phyloP scores from a whole-genome alignment of 2,329 filamentous ascomycete genomes.

The Tolypocladium ovalisporum region DNA sequence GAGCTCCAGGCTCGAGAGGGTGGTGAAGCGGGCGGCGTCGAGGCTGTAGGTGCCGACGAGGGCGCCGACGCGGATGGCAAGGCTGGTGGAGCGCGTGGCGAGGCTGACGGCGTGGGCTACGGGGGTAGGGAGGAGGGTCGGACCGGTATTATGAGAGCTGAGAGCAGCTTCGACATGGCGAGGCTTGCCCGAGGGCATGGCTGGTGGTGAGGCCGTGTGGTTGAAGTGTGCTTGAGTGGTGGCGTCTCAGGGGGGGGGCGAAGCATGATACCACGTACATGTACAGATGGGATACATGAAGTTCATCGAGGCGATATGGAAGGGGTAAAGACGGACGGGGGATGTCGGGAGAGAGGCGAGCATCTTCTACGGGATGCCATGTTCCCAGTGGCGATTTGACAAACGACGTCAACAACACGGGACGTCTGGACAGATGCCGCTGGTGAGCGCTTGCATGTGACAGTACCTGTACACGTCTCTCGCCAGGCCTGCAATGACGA shows the following conservation, averaged over 20 bases:
- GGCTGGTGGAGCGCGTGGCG: conserved; percentile 47
- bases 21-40: conserved; percentile 42
- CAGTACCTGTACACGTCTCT: too few relatives aligned
- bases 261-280: not conserved
- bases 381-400: not conserved
- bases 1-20: conserved; percentile 45
- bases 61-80: conserved; percentile 43
- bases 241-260: not conserved
- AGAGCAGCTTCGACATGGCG: conserved; percentile 6
- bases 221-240: not conserved
- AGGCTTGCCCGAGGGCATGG: not conserved
- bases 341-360: not conserved
- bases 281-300: not conserved
- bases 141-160: conserved; percentile 13
- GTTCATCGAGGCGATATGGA: not conserved
- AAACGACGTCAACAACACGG: not conserved
- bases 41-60: conserved; percentile 41
- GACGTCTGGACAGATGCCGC: not conserved
- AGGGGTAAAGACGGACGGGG: not conserved
- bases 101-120: conserved; percentile 50
- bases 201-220: not conserved
- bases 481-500: not conserved
- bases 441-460: not conserved
- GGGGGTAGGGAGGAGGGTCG: conserved; percentile 45
- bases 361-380: not conserved